Conservation (phyloP, 495 filamentous ascomycete genomes). For the Podospora australis region DNA sequence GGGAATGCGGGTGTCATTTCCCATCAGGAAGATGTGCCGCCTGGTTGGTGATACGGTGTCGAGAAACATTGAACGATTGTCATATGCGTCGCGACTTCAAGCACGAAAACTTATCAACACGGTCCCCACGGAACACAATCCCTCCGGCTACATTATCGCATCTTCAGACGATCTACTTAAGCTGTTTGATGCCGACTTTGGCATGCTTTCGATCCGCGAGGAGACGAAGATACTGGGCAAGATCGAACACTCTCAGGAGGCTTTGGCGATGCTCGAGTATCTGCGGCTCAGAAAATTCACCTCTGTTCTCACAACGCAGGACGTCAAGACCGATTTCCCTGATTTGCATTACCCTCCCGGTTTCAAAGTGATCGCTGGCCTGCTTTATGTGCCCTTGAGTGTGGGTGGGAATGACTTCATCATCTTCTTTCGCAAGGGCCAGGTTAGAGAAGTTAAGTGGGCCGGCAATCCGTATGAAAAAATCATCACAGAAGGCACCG, state of each 20-base stretch:
- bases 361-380: constrained; percentile 69
- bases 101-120: constrained; percentile 74
- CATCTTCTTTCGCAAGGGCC: constrained; percentile 80
- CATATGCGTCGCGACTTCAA: constrained; percentile 77
- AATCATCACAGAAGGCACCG: constrained; percentile 57
- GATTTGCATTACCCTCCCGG: constrained; percentile 77
- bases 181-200: constrained; percentile 84
- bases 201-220: constrained; percentile 74
- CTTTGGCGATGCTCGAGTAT: constrained; percentile 81
- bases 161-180: constrained; percentile 82
- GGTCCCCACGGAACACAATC: constrained; percentile 72
- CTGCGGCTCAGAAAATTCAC: constrained; percentile 67
- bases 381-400: constrained; percentile 80
- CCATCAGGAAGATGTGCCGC: constrained; percentile 91
- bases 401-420: constrained; percentile 78
- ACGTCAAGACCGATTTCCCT: constrained; percentile 72
- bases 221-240: constrained; percentile 85
- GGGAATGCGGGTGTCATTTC: constrained; percentile 87
- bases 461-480: constrained; percentile 93
- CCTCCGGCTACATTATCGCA: constrained; percentile 87
- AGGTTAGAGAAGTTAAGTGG: constrained; percentile 78
- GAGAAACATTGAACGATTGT: constrained; percentile 81
- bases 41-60: constrained; percentile 83
- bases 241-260: constrained; percentile 71
- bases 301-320: constrained; percentile 73